Percentiles rank a stretch among this genome's conserved stretches.
Conservation (phyloP, 371 early-diverging fungal species). For the Saksenaea vasiformis region DNA sequence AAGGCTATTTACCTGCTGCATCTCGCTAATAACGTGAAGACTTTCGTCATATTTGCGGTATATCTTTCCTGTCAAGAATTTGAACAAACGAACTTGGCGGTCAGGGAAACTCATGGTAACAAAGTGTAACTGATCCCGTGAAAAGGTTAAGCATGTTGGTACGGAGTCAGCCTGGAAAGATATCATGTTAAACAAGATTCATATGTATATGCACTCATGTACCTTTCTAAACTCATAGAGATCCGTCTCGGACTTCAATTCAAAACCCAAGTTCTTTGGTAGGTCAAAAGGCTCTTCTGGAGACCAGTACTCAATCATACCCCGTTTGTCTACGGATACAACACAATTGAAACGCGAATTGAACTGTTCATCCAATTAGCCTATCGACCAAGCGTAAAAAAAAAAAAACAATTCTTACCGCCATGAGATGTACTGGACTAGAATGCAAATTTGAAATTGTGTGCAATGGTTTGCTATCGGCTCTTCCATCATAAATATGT, state of each 20-base stretch:
- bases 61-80: conserved; percentile 83
- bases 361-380: conserved; percentile 43
- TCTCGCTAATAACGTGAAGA: conserved; percentile 76
- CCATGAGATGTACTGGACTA: conserved; percentile 78
- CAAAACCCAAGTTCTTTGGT: conserved; percentile 69
- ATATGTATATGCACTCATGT: background rate
- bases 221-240: conserved; percentile 93
- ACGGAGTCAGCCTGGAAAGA: conserved; percentile 50
- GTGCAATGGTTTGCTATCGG: conserved; percentile 63
- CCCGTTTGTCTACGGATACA: conserved; percentile 81
- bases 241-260: conserved; percentile 91
- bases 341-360: conserved; percentile 76
- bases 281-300: conserved; percentile 70
- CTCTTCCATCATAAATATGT: conserved; percentile 84
- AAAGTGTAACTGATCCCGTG: conserved; percentile 80
- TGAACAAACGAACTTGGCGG: conserved; percentile 86
- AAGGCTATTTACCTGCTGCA: conserved; percentile 68
- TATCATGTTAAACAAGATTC: conserved; percentile 7
- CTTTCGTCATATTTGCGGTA: conserved; percentile 91
- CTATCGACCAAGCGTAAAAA: background rate
- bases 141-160: conserved; percentile 85
- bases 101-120: conserved; percentile 86
- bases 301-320: conserved; percentile 93
- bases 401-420: conserved; percentile 27
- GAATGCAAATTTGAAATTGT: conserved; percentile 71